A percentile compares a stretch with the other conserved stretches of the same genome.
phyloP scores from a whole-genome alignment of 2,329 filamentous ascomycete species.

The Cladosporium velox region DNA sequence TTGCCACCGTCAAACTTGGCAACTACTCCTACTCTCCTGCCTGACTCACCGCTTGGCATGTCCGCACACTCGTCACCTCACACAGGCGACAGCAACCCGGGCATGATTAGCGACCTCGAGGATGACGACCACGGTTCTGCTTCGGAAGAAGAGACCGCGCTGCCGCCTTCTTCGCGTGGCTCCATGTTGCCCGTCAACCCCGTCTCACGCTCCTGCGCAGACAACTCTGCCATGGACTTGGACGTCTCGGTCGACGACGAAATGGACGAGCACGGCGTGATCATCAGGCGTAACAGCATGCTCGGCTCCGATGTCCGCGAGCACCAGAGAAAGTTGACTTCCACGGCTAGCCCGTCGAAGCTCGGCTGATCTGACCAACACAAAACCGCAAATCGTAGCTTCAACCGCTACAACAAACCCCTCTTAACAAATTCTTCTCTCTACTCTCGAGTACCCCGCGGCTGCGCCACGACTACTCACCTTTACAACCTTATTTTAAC shows the following conservation, averaged over 20 bases:
- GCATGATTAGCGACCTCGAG: conserved; percentile 53
- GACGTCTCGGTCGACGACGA: conserved; percentile 40
- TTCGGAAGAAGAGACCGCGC: conserved; percentile 20
- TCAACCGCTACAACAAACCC: background rate
- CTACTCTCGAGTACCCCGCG: background rate
- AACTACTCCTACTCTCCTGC: conserved; percentile 14
- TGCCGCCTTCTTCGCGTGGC: conserved; percentile 24
- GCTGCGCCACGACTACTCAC: conserved; percentile 14
- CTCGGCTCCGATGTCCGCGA: conserved; percentile 26
- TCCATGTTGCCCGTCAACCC: conserved; percentile 31
- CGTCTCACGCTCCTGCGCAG: conserved; percentile 34
- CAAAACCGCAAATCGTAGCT: background rate
- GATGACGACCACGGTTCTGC: conserved; percentile 47
- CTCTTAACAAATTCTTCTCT: conserved; percentile 10
- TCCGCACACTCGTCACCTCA: conserved; percentile 44
- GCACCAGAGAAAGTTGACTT: conserved; percentile 16
- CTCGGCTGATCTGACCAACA: conserved; percentile 10
- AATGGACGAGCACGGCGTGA: conserved; percentile 38
- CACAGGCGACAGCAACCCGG: conserved; percentile 52
- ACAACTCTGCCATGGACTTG: conserved; percentile 39
- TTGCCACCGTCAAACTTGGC: background rate
- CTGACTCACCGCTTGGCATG: conserved; percentile 10
- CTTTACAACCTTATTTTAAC: conserved; percentile 6
- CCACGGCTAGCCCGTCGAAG: conserved; percentile 19
- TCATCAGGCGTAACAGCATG: conserved; percentile 39